A percentile compares a stretch with the other conserved stretches of the same genome.
These are phyloP conservation scores for Lophium mytilinum DNA, from an alignment of 495 filamentous ascomycete genomes.

Conservation along the genomic window DNA sequence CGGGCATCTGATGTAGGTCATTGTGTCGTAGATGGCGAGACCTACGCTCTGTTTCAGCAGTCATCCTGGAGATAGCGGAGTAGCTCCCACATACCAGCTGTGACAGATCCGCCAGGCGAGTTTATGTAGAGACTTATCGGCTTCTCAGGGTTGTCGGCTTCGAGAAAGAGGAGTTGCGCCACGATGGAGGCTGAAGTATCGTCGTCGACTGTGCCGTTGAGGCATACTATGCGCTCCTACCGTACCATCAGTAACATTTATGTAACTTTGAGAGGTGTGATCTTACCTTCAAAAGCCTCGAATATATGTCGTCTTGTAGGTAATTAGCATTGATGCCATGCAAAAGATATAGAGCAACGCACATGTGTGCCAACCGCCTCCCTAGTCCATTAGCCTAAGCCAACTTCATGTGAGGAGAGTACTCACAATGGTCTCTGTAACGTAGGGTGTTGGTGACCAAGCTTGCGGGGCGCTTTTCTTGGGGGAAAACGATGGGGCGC, in stretches of 20 bases:
- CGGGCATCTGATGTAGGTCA: conserved; percentile 90
- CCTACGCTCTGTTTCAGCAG: conserved; percentile 36
- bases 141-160: conserved; percentile 90
- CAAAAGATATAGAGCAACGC: conserved; percentile 28
- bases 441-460: conserved; percentile 37
- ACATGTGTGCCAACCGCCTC: conserved; percentile 88
- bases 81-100: conserved; percentile 46
- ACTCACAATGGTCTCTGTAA: conserved; percentile 58
- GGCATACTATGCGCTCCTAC: conserved; percentile 89
- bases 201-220: conserved; percentile 89
- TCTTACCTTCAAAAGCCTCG: conserved; percentile 62
- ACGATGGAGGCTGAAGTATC: conserved; percentile 82
- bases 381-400: conserved; percentile 47
- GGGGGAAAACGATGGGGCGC: background rate
- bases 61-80: background rate
- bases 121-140: conserved; percentile 97
- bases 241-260: conserved; percentile 29
- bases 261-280: background rate
- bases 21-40: conserved; percentile 96
- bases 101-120: conserved; percentile 91
- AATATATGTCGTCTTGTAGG: conserved; percentile 71
- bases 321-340: conserved; percentile 17
- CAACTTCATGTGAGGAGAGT: background rate
- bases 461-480: conserved; percentile 10
- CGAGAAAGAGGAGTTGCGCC: conserved; percentile 92